Conservation (phyloP, 2,329 filamentous ascomycete genomes). For the Calonectria pteridis region DNA sequence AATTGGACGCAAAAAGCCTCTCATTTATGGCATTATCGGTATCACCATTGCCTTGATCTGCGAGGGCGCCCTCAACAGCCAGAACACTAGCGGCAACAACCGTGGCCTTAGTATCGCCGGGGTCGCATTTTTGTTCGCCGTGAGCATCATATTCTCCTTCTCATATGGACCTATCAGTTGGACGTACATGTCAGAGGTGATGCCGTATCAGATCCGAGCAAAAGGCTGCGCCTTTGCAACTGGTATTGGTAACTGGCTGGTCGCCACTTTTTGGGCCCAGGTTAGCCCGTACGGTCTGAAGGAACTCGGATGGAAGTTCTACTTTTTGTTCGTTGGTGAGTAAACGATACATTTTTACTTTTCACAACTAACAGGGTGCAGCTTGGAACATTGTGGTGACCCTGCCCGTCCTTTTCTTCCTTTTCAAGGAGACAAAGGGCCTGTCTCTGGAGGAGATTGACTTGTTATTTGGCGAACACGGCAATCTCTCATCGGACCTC, state of each 20-base stretch:
- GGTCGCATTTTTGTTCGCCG: constrained; percentile 70
- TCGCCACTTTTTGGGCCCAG: constrained; percentile 65
- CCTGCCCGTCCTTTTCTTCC: constrained; percentile 57
- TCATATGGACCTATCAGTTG: constrained; percentile 66
- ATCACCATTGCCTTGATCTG: constrained; percentile 70
- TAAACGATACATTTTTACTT: constrained; percentile 42
- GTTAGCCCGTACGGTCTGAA: constrained; percentile 65
- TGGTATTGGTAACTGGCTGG: constrained; percentile 44
- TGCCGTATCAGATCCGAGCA: constrained; percentile 71
- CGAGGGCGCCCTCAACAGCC: constrained; percentile 66
- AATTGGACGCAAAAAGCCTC: constrained; percentile 72
- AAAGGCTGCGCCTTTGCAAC: constrained; percentile 44
- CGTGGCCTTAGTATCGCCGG: constrained; percentile 65
- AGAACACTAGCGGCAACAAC: constrained; percentile 53
- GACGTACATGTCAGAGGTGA: constrained; percentile 73
- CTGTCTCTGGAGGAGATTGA: constrained; percentile 67
- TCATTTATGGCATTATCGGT: constrained; percentile 72
- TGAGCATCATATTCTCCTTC: constrained; percentile 64
- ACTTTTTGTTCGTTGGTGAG: constrained; percentile 51
- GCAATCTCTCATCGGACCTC: constrained; percentile 41
- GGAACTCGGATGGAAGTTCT: constrained; percentile 53
- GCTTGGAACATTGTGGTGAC: constrained; percentile 50
- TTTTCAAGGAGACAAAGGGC: constrained; percentile 67
- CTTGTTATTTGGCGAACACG: constrained; percentile 60
- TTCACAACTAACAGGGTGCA: constrained; percentile 50